Conservation (phyloP, 73 alveolate genomes). For the Paramecium sonneborni region DNA sequence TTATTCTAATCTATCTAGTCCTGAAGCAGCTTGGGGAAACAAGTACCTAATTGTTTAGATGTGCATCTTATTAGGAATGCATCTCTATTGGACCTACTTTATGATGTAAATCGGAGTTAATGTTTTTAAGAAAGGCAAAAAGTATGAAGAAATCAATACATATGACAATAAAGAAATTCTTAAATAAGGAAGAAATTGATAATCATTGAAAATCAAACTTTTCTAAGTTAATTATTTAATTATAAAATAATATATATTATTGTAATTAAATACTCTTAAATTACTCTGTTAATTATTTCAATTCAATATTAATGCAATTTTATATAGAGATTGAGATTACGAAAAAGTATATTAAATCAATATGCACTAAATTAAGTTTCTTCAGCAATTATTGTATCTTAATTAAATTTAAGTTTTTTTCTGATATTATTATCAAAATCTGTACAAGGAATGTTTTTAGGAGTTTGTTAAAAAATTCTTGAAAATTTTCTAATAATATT, state of each 20-base stretch:
- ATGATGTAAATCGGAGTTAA: background rate
- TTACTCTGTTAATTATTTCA: background rate
- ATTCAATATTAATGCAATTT: background rate
- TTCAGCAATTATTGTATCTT: background rate
- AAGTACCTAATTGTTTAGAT: background rate
- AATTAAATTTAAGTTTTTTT: background rate
- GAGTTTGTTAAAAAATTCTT: background rate
- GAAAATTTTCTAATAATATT: background rate
- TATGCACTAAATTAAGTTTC: background rate
- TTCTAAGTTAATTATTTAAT: background rate
- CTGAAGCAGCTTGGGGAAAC: background rate
- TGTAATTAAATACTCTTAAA: background rate
- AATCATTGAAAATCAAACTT: background rate
- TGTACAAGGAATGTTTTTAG: background rate
- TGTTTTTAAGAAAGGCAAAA: constrained; percentile 1
- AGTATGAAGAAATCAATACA: background rate
- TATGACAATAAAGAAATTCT: constrained; percentile 17
- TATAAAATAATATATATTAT: background rate
- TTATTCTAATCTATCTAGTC: background rate
- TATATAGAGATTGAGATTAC: background rate
- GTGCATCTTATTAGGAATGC: constrained; percentile 5
- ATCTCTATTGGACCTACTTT: constrained; percentile 25
- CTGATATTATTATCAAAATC: background rate
- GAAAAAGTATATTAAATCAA: background rate
- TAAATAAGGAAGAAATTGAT: background rate